Evolutionary conservation across 2,329 filamentous ascomycete species (phyloP), one percentile per base, ranked within the genome.

Genomic region (Pyrenochaeta sp.): DNA sequence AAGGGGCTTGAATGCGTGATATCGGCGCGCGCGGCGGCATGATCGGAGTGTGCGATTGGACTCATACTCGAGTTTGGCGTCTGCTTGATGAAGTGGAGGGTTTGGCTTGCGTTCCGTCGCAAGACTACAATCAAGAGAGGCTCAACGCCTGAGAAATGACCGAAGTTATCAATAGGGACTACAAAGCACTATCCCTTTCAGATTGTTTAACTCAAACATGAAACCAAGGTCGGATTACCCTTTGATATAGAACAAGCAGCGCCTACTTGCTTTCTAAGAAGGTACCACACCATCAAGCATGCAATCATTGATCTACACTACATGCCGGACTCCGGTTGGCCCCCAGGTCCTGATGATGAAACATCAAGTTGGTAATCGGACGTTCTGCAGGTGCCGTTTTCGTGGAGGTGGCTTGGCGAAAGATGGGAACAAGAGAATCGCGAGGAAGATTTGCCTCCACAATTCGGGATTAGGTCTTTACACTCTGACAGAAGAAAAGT

Each of bases 201-300:
- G 18, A 5, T 32, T 17, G 6, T 32, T 21, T 21, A 37, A 30
- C 17, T 18, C 19, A 29, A 14, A 19, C 15, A 11, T 43, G 40
- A 43, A 37, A 43, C 30, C 13, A 21, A 32, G 30, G 18, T 32
- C 30, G 18, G 10, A 3, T 17, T 11, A 6, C 40, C 26, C 40
- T 36, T 43, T 43, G 40, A n/a, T 43, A 31, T 37, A 37, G 20
- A 43, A 43, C 17, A 34, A 37, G 24, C 26, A 30, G 20, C 15
- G n/a, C 19, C 24, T 37, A 36, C 32, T 35, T 35, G 20, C 21
- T 24, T 35, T 35, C 32, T 32, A 13, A 11, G 9, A 15, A 15
- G n/a, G 6, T 10, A 14, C 10, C 35, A 28, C 9, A 20, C 23
- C 17, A 27, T 27, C 35, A 37, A n/a, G n/a, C n/a, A n/a, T n/a